phyloP scores from a whole-genome alignment of 2,329 filamentous ascomycete species.

The Raffaelea albimanens region DNA sequence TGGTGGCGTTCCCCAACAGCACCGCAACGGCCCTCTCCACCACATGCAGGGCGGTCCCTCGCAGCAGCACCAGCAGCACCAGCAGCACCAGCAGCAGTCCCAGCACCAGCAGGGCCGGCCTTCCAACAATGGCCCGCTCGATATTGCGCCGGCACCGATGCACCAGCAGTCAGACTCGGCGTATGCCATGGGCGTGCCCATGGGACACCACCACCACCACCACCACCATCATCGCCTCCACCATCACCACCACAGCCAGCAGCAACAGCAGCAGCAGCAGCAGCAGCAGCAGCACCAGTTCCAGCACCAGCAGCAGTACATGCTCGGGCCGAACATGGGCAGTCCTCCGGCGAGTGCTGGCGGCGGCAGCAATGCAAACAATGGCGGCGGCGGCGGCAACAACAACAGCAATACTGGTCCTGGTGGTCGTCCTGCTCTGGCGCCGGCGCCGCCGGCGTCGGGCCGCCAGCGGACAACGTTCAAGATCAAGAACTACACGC shows the following conservation, averaged over 20 bases:
- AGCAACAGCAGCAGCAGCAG: not conserved
- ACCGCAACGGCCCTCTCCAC: not conserved
- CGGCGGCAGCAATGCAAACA: not conserved
- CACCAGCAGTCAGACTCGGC: not conserved
- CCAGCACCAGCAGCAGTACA: slow-evolving; percentile 17
- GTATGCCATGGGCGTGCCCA: too few relatives aligned
- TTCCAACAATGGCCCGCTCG: not conserved
- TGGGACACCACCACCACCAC: not conserved
- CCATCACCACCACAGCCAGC: not conserved
- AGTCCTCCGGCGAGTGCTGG: not conserved
- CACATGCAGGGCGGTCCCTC: too few relatives aligned
- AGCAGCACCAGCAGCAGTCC: not conserved
- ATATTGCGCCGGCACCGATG: not conserved
- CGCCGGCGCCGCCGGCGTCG: slow-evolving; percentile 7
- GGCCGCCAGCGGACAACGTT: slow-evolving; percentile 19
- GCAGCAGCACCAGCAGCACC: not conserved
- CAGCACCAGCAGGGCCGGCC: not conserved
- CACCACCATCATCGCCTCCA: not conserved
- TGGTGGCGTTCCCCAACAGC: not conserved
- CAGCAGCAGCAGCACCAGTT: not conserved
- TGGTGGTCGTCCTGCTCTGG: slow-evolving; percentile 3
- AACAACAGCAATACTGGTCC: slow-evolving; percentile 8
- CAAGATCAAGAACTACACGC: slow-evolving; percentile 24
- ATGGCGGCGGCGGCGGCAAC: slow-evolving; percentile 15
- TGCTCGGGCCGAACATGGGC: not conserved